phyloP scores from a whole-genome alignment of 2,329 filamentous ascomycete species.

The Ilyonectria mors-panacis region DNA sequence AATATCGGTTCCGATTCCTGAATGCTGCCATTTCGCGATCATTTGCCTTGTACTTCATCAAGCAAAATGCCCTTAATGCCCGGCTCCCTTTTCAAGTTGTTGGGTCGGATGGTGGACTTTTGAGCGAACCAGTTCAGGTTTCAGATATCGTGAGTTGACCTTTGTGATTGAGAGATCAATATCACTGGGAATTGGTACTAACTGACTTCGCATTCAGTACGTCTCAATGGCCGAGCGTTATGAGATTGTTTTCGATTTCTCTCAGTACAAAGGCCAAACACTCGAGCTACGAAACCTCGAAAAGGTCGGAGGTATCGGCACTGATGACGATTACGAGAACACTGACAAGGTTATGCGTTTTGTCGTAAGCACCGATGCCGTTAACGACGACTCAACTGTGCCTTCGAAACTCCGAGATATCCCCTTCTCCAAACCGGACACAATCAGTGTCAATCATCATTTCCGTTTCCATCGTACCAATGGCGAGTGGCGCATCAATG shows the following conservation, averaged over 20 bases:
- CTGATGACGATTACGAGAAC: conserved; percentile 64
- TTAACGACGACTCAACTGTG: conserved; percentile 55
- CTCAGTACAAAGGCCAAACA: conserved; percentile 62
- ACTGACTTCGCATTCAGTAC: conserved; percentile 37
- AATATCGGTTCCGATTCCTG: conserved; percentile 71
- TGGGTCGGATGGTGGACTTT: conserved; percentile 67
- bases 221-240: conserved; percentile 71
- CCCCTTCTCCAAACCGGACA: conserved; percentile 54
- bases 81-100: conserved; percentile 66
- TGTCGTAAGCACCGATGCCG: conserved; percentile 57
- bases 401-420: conserved; percentile 55
- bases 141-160: conserved; percentile 50
- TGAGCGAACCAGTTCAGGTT: conserved; percentile 60
- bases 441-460: conserved; percentile 56
- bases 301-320: conserved; percentile 50
- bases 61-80: conserved; percentile 46
- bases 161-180: background rate
- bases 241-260: conserved; percentile 71
- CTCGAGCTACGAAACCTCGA: conserved; percentile 56
- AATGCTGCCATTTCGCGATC: conserved; percentile 64
- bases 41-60: conserved; percentile 63
- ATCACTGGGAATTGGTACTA: background rate
- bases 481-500: conserved; percentile 67
- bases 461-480: conserved; percentile 63
- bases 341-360: conserved; percentile 69